Base-by-base conservation (phyloP, 1,284 basidiomycete species). In the Malassezia dermatis region DNA sequence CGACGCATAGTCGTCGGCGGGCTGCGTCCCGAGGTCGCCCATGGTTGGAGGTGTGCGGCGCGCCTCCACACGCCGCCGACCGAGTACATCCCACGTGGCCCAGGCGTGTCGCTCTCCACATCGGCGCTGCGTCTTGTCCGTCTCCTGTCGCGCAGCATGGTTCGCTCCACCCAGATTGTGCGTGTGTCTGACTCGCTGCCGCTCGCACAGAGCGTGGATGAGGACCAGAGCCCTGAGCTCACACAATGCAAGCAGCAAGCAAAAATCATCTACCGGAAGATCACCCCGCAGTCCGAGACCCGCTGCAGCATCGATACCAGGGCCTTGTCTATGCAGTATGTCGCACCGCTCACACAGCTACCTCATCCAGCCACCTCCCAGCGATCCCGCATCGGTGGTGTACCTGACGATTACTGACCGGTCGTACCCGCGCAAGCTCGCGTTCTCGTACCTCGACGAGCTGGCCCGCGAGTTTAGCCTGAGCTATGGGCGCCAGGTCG, bases 181-280 rank as follows among this genome's bases (percentile, higher is more conserved):
- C 61, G 71, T 30, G 62, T 71, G 26, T 71, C 61, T 8, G 62
- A 68, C 48, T 60, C 65, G 53, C 59, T 72, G 54, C 63, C 70
- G 17, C 51, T 64, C 56, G 71, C 71, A 6, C 71, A 74, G 59
- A 70, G 67, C 44, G 71, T 74, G 10, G 70, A 73, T 45, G 71
- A 74, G 39, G 63, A 62, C 53, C 71, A 94, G 89, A 91, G 95
- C 76, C 84, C 86, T 70, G 82, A 86, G 56, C 80, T 98, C 45
- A 88, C 90, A 67, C 93, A 96, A 77, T 89, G 95, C 81, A 98
- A 96, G 76, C 93, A 96, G 69, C 93, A 98, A 75, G 84, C 90
- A 45, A 98, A 98, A 77, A 82, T 96, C 66, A 86, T 99, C 70
- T 94, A 96, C 75, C 82, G 91, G 54, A 84, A 93, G 44, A 84